Base-by-base conservation (phyloP, 306 rosid genomes). In the Begonia peltatifolia region DNA sequence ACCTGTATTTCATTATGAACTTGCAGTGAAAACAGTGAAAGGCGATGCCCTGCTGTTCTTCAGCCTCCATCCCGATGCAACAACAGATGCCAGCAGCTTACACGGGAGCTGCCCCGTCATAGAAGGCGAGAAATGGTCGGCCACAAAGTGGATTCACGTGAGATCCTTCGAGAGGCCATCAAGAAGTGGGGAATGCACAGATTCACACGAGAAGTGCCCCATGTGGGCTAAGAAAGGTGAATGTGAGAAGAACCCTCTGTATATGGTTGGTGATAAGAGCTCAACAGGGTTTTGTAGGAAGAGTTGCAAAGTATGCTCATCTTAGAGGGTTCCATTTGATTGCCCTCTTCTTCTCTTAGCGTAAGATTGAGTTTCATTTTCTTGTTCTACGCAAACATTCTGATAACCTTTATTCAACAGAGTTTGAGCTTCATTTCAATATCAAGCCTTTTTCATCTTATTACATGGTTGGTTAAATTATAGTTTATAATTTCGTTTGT, bases 91-190 rank as follows among this genome's bases (percentile, higher is more conserved):
- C 15, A 56, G 4, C 25, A 92, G 99, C 62, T 77, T 81, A 76
- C 99, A 92, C 18, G 93, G 94, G 42, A 86, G 99, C 71, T 92
- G 99, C 65, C 99, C 94, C 0, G 99, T 92, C 36, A 79, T 92
- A 20, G 78, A 78, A 67, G 99, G 96, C 1, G 99, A 92, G 77
- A 92, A 92, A 72, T 92, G 99, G 99, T 92, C 96, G 7, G 93
- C 99, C 44, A 92, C 99, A 11, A 92, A 92, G 74, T 92, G 99
- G 94, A 83, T 92, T 72, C 99, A 92, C 14, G 95, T 90, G 54
- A 63, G 80, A 46, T 76, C 86, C 65, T 74, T 80, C 8, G 73
- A 72, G 9, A 72, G 76, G 58, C 63, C 78, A 6, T 48, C 46
- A 18, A 60, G 49, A 38, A 52, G 20, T n/a, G 75, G 64, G 30